These are phyloP conservation scores for Trifolium pratense DNA, from an alignment of 306 rosid species.

Conservation along the genomic window DNA sequence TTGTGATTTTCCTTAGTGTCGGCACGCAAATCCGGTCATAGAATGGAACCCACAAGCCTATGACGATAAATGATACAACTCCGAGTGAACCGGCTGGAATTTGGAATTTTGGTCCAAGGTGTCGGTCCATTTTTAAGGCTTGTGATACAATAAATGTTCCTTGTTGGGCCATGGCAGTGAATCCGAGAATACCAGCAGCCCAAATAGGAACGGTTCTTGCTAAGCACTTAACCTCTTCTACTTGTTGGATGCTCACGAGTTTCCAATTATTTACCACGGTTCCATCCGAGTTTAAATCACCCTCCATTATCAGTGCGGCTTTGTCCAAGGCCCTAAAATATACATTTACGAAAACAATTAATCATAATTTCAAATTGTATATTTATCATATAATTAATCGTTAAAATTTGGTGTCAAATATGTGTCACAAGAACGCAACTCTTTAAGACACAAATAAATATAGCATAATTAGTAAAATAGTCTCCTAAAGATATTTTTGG, in stretches of 20 bases:
- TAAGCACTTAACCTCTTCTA: conserved; percentile 67
- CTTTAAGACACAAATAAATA: too few species aligned
- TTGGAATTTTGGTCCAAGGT: conserved; percentile 49
- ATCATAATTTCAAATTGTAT: too few species aligned
- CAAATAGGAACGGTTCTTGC: conserved; percentile 59
- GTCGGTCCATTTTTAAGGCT: conserved; percentile 60
- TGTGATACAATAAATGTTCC: conserved; percentile 60
- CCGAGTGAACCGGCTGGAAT: conserved; percentile 50
- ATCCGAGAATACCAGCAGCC: conserved; percentile 50
- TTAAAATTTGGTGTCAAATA: too few species aligned
- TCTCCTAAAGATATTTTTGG: too few species aligned
- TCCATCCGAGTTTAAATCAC: conserved; percentile 64
- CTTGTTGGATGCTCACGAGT: conserved; percentile 65
- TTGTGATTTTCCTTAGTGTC: conserved; percentile 36
- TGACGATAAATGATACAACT: conserved; percentile 44
- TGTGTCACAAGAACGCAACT: too few species aligned
- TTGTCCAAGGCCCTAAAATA: conserved; percentile 53
- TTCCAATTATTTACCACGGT: conserved; percentile 54
- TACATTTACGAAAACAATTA: background rate
- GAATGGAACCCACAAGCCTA: conserved; percentile 48
- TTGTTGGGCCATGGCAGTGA: conserved; percentile 53
- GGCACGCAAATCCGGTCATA: conserved; percentile 51
- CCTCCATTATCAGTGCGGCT: conserved; percentile 60
- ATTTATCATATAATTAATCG: too few species aligned
- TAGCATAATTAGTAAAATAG: too few species aligned